Percentiles rank a stretch among this genome's conserved stretches.
These are phyloP conservation scores for Puccinia coronata DNA, from an alignment of 1,284 basidiomycete genomes.

Conservation along the genomic window DNA sequence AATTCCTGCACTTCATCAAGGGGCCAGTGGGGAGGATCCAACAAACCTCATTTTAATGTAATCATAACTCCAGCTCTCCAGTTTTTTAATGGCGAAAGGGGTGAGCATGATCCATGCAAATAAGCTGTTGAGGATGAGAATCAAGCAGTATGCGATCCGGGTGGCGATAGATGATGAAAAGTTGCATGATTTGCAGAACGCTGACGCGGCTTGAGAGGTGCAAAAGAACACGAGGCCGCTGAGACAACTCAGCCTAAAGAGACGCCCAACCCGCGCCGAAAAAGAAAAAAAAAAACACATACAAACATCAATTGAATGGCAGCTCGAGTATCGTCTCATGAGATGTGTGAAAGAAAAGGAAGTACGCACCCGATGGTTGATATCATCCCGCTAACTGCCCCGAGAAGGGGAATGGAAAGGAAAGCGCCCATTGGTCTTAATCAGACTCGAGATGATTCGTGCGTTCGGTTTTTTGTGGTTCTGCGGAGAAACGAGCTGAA, in stretches of 20 bases:
- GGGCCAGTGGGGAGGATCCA: neutral
- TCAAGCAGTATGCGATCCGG: conserved; percentile 63
- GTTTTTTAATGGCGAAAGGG: conserved; percentile 77
- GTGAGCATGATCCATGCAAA: conserved; percentile 95
- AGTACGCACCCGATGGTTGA: conserved; percentile 63
- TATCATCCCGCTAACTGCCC: conserved; percentile 66
- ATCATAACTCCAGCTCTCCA: conserved; percentile 90
- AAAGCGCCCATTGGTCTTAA: conserved; percentile 76
- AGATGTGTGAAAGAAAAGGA: neutral
- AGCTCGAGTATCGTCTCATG: neutral
- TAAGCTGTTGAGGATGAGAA: conserved; percentile 94
- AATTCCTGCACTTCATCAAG: neutral
- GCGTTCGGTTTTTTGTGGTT: neutral
- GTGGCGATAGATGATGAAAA: conserved; percentile 94
- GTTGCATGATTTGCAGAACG: conserved; percentile 98
- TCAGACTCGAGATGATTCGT: too few species aligned
- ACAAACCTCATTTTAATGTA: conserved; percentile 86
- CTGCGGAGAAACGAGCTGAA: neutral
- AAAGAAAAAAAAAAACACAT: neutral
- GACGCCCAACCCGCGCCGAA: neutral
- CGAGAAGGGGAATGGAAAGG: conserved; percentile 81
- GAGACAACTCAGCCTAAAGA: conserved; percentile 54
- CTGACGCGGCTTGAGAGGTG: conserved; percentile 65
- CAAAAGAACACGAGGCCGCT: conserved; percentile 60
- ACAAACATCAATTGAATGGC: neutral